A percentile compares a stretch with the other conserved stretches of the same genome.
These are phyloP conservation scores for Ocimum tenuiflorum DNA, from an alignment of 257 asterid genomes.

Conservation along the genomic window DNA sequence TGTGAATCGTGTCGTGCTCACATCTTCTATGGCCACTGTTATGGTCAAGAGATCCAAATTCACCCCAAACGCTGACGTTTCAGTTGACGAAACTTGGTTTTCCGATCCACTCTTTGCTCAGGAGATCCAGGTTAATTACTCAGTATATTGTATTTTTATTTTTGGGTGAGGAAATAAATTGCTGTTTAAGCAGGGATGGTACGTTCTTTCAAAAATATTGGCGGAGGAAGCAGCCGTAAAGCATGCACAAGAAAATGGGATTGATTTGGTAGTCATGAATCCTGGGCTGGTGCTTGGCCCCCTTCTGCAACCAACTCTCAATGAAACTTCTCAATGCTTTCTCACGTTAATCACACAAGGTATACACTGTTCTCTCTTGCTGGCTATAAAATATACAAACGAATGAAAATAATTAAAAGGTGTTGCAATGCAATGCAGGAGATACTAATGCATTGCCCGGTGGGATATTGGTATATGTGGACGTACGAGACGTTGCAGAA, in stretches of 20 bases:
- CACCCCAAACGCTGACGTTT: constrained; percentile 8
- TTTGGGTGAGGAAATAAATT: no score
- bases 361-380: background rate
- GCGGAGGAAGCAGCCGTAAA: constrained; percentile 47
- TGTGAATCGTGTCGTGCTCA: constrained; percentile 41
- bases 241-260: constrained; percentile 32
- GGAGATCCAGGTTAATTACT: background rate
- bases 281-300: constrained; percentile 53
- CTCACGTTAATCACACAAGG: constrained; percentile 27
- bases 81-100: constrained; percentile 39
- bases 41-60: background rate
- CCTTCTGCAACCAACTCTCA: constrained; percentile 42
- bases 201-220: constrained; percentile 34
- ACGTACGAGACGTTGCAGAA: constrained; percentile 37
- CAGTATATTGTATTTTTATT: no score
- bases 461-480: constrained; percentile 13
- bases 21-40: constrained; percentile 45
- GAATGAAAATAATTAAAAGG: no score
- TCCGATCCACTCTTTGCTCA: background rate
- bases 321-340: constrained; percentile 21
- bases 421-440: no score
- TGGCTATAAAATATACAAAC: no score
- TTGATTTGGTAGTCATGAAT: constrained; percentile 38
- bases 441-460: background rate
- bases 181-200: constrained; percentile 40